phyloP scores from a whole-genome alignment of 441 rosid genomes.

The Arabidopsis hybrid region DNA sequence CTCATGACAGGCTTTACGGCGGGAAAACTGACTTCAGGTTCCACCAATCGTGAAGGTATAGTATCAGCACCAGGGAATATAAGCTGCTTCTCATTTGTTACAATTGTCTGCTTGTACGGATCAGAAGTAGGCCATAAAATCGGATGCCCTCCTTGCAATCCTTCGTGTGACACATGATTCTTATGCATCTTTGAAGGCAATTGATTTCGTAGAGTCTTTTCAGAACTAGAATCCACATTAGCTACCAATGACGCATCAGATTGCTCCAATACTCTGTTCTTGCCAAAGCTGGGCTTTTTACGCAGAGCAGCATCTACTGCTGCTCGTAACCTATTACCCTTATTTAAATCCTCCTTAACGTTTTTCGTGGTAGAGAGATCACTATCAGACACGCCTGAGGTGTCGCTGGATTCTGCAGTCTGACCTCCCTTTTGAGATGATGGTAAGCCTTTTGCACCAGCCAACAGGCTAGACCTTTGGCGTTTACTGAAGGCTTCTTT shows the following conservation, averaged over 20 bases:
- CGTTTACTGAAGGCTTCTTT: conserved; percentile 58
- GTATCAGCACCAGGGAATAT: conserved; percentile 46
- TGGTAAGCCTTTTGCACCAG: conserved; percentile 52
- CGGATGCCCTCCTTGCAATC: conserved; percentile 53
- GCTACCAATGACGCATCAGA: conserved; percentile 56
- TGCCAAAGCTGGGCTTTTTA: conserved; percentile 78
- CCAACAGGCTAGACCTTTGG: conserved; percentile 51
- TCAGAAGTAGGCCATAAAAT: conserved; percentile 47
- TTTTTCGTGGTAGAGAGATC: conserved; percentile 60
- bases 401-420: conserved; percentile 60
- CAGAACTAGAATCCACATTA: conserved; percentile 51
- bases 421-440: conserved; percentile 64
- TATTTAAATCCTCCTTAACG: conserved; percentile 57
- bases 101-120: conserved; percentile 48
- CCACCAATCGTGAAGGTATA: conserved; percentile 46
- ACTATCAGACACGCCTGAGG: conserved; percentile 54
- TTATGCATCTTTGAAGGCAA: conserved; percentile 52
- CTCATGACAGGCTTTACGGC: conserved; percentile 46
- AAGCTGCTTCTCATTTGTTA: conserved; percentile 52
- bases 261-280: conserved; percentile 61
- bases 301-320: conserved; percentile 86
- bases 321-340: conserved; percentile 74
- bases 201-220: conserved; percentile 59
- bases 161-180: conserved; percentile 52
- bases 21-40: conserved; percentile 46